Evolutionary conservation across 2,329 filamentous ascomycete genomes (phyloP).

Genomic region (Dactylonectria estremocensis): DNA sequence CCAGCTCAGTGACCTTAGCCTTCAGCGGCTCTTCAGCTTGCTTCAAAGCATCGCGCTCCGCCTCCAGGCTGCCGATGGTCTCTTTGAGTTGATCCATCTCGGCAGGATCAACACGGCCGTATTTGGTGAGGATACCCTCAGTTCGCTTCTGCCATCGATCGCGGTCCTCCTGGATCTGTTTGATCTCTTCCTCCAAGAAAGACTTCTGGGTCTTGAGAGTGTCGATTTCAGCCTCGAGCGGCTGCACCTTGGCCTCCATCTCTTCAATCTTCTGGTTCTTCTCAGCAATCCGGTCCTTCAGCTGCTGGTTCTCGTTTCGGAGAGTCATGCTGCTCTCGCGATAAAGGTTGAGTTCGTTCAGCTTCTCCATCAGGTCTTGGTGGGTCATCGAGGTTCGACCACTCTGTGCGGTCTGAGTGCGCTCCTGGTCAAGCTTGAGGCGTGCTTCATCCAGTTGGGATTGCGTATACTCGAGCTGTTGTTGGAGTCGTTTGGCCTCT

Average conservation of each 20-base stretch:
- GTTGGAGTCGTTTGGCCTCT: conserved; percentile 89
- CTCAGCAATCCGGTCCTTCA: conserved; percentile 81
- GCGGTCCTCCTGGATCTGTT: conserved; percentile 89
- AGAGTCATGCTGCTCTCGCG: conserved; percentile 95
- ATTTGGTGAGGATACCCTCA: conserved; percentile 95
- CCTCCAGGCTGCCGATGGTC: conserved; percentile 76
- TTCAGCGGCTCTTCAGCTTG: conserved; percentile 66
- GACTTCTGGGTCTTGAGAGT: conserved; percentile 87
- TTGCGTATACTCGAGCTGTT: conserved; percentile 90
- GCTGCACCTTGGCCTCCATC: conserved; percentile 82
- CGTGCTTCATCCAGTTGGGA: conserved; percentile 90
- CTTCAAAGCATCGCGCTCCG: conserved; percentile 73
- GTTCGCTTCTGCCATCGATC: conserved; percentile 97
- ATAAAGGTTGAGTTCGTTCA: conserved; percentile 96
- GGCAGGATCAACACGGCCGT: conserved; percentile 93
- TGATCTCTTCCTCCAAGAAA: conserved; percentile 89
- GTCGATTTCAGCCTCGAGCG: conserved; percentile 83
- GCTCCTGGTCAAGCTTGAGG: conserved; percentile 92
- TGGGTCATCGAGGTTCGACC: conserved; percentile 83
- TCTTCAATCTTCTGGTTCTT: conserved; percentile 83
- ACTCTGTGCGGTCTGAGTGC: conserved; percentile 80
- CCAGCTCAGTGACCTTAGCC: conserved; percentile 67
- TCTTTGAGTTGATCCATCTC: conserved; percentile 93
- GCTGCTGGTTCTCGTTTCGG: conserved; percentile 86
- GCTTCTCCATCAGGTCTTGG: conserved; percentile 92